Percentiles rank a stretch among this genome's conserved stretches.
Evolutionary conservation across 1,139 yeast genomes (phyloP).

Genomic region (Diutina ranongensis): DNA sequence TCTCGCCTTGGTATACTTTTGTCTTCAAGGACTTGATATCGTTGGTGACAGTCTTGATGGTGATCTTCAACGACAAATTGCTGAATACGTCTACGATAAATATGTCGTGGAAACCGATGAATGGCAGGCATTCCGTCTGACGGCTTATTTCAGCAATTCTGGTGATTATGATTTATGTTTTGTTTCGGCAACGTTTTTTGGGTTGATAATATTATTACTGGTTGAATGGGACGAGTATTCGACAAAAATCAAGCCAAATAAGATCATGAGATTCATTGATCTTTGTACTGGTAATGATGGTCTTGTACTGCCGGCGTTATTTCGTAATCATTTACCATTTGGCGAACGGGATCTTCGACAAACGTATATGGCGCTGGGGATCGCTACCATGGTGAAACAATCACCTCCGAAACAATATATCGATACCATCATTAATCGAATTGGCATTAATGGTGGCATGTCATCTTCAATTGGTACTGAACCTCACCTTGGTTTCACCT

Average conservation of each 20-base stretch:
- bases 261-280: constrained; percentile 38
- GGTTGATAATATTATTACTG: constrained; percentile 37
- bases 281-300: constrained; percentile 44
- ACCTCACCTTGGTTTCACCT: constrained; percentile 81
- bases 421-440: constrained; percentile 29
- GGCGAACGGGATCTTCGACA: constrained; percentile 69
- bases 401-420: constrained; percentile 15
- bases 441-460: constrained; percentile 59
- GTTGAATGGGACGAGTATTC: constrained; percentile 29
- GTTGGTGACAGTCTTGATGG: constrained; percentile 27
- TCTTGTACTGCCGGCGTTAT: constrained; percentile 31
- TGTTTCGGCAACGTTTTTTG: constrained; percentile 61
- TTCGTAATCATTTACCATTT: constrained; percentile 19
- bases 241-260: constrained; percentile 26
- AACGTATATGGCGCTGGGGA: constrained; percentile 63
- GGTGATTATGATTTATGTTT: constrained; percentile 44
- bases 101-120: constrained; percentile 14
- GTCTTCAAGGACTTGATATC: constrained; percentile 50
- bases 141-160: constrained; percentile 4
- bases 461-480: constrained; percentile 35
- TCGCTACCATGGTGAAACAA: constrained; percentile 40
- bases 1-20: constrained; percentile 53
- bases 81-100: constrained; percentile 36
- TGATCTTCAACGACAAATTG: constrained; percentile 16
- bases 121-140: constrained; percentile 37